A percentile compares a stretch with the other conserved stretches of the same genome.
These are phyloP conservation scores for Pseudevernia furfuracea DNA, from an alignment of 495 filamentous ascomycete genomes.

Conservation along the genomic window DNA sequence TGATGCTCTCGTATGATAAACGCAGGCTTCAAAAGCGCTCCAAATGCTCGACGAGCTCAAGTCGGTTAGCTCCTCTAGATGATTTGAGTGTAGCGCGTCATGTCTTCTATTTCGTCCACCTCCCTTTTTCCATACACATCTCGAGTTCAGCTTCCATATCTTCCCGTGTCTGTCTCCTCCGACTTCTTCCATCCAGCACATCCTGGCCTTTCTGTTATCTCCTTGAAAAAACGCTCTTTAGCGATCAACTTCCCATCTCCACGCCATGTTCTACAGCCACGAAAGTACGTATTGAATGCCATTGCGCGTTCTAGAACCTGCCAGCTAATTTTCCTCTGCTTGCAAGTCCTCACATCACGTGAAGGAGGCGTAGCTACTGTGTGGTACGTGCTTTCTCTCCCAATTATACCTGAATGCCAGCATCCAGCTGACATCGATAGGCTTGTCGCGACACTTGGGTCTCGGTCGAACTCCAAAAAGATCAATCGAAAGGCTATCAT, in stretches of 20 bases:
- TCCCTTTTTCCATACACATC: background rate
- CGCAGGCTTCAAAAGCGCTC: background rate
- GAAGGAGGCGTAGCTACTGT: slow-evolving; percentile 91
- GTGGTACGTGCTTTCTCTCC: slow-evolving; percentile 61
- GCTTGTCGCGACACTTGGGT: slow-evolving; percentile 85
- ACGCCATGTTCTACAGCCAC: slow-evolving; percentile 84
- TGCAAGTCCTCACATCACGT: slow-evolving; percentile 66
- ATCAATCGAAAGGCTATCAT: slow-evolving; percentile 83
- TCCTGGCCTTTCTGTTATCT: background rate
- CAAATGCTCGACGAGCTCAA: background rate
- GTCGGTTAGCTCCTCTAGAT: background rate
- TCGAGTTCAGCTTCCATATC: background rate
- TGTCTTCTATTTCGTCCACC: background rate
- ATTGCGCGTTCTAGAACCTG: background rate
- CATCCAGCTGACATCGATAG: slow-evolving; percentile 36
- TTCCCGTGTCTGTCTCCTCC: background rate
- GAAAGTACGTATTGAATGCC: slow-evolving; percentile 53
- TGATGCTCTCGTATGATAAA: background rate
- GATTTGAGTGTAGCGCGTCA: background rate
- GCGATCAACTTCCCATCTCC: too few relatives aligned
- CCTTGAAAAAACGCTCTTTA: background rate
- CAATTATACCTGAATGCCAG: background rate
- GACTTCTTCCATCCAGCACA: background rate
- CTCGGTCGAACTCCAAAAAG: slow-evolving; percentile 62
- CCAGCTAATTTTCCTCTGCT: slow-evolving; percentile 26